A percentile compares a stretch with the other conserved stretches of the same genome.
Evolutionary conservation across 805 yeast genomes (phyloP).

Genomic region (Nakazawaea pomicola): DNA sequence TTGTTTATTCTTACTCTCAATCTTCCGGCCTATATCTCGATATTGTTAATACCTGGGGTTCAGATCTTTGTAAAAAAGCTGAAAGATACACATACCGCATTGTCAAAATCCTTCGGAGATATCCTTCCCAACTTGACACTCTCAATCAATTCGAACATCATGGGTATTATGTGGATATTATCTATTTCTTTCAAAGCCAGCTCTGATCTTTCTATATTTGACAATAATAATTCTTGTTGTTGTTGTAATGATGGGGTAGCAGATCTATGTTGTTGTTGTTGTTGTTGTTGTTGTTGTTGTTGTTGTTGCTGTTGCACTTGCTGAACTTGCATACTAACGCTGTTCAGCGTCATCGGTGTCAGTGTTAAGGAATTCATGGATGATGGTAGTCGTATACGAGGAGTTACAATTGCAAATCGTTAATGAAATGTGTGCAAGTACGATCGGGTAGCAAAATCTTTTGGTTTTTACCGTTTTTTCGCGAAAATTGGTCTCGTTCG

Average conservation of each 20-base stretch:
- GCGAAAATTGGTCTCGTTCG: neutral
- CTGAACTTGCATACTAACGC: neutral
- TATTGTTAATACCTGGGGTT: conserved; percentile 1
- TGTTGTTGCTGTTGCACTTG: neutral
- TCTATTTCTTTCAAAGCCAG: conserved; percentile 25
- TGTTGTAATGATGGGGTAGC: conserved; percentile 10
- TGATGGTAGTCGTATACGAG: neutral
- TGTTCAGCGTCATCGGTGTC: conserved; percentile 6
- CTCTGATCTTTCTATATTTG: conserved; percentile 12
- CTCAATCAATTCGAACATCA: conserved; percentile 35
- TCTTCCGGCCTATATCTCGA: conserved; percentile 31
- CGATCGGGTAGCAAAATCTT: no score
- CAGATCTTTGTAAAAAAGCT: no score
- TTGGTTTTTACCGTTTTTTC: neutral
- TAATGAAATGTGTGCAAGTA: no score
- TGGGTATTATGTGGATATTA: conserved; percentile 32
- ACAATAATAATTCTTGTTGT: conserved; percentile 2
- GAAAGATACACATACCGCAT: conserved; percentile 34
- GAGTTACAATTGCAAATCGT: no score
- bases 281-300: neutral
- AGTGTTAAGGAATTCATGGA: neutral
- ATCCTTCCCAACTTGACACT: conserved; percentile 33
- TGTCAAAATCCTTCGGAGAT: conserved; percentile 38
- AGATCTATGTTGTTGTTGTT: neutral
- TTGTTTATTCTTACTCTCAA: conserved; percentile 35